Evolutionary conservation across 2,329 filamentous ascomycete genomes (phyloP).

Genomic region (Venturia oleaginea): DNA sequence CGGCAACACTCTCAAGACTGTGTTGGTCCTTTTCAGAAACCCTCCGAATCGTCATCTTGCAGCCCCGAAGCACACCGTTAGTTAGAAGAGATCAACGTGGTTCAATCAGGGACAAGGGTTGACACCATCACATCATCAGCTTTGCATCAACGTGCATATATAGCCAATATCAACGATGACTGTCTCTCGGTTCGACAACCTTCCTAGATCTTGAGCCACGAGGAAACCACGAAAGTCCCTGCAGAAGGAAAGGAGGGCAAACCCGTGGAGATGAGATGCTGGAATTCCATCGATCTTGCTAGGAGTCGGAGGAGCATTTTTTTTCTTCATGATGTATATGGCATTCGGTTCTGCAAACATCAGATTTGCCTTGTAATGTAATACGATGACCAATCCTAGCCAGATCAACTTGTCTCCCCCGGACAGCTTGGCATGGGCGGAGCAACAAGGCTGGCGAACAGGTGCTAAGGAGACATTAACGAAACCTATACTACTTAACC

Average conservation of each 20-base stretch:
- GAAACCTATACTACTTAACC: neutral
- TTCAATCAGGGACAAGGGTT: neutral
- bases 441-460: neutral
- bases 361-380: neutral
- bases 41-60: neutral
- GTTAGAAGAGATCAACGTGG: neutral
- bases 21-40: neutral
- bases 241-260: neutral
- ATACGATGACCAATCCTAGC: neutral
- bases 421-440: neutral
- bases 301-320: neutral
- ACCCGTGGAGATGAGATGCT: neutral
- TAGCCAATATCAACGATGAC: neutral
- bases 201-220: neutral
- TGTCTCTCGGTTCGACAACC: neutral
- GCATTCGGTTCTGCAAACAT: neutral
- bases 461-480: neutral
- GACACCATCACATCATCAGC: neutral
- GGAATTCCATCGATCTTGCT: neutral
- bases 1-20: neutral
- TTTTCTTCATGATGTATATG: neutral
- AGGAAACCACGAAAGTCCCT: neutral
- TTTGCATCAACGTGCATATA: neutral
- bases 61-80: neutral
- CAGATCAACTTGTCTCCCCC: neutral